A percentile compares a stretch with the other conserved stretches of the same genome.
phyloP scores from a whole-genome alignment of 257 asterid genomes.

The Gardenia jasminoides region DNA sequence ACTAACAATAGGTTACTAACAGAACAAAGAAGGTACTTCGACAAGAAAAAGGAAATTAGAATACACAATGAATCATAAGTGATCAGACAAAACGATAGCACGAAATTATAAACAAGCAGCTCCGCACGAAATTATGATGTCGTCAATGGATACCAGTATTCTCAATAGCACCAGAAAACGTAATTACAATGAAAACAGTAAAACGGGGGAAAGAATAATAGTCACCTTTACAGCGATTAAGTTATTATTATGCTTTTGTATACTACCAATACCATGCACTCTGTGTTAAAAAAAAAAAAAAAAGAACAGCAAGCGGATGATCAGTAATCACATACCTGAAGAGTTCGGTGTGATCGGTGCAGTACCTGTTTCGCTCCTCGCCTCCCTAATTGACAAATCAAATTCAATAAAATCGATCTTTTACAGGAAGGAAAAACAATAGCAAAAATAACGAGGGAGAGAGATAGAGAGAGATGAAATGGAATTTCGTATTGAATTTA shows the following conservation, averaged over 20 bases:
- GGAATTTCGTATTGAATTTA: neutral
- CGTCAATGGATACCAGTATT: neutral
- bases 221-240: neutral
- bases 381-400: conserved; percentile 56
- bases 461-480: neutral
- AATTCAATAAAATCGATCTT: conserved; percentile 9
- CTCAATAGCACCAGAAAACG: neutral
- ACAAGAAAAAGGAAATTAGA: neutral
- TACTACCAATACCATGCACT: neutral
- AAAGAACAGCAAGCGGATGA: neutral
- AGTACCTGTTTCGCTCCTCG: conserved; percentile 78
- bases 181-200: neutral
- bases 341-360: conserved; percentile 82
- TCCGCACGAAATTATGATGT: too few relatives aligned
- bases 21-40: neutral
- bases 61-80: too few relatives aligned
- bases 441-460: neutral
- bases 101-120: too few relatives aligned
- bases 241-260: neutral
- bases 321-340: conserved; percentile 52
- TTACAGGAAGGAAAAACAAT: neutral
- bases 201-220: neutral
- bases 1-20: conserved; percentile 3
- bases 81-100: too few relatives aligned
- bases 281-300: neutral